Percentiles rank a stretch among this genome's conserved stretches.
Conservation (phyloP, 1,284 basidiomycete species). For the Ustilago nuda region DNA sequence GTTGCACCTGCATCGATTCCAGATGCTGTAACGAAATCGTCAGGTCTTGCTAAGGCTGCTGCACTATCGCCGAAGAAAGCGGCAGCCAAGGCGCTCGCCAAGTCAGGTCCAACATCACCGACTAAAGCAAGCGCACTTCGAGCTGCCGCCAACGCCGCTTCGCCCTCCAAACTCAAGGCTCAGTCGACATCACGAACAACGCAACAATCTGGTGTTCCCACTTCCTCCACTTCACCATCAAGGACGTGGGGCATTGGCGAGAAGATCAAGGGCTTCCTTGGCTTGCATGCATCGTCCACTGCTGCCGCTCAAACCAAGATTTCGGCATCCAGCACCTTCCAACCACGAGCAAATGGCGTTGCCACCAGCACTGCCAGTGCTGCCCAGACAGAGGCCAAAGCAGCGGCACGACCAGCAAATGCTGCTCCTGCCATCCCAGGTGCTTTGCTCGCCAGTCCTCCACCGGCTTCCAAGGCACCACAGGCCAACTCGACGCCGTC, state of each 20-base stretch:
- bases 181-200: slow-evolving; percentile 24
- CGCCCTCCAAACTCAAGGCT: slow-evolving; percentile 34
- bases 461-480: slow-evolving; percentile 23
- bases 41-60: slow-evolving; percentile 20
- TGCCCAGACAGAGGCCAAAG: slow-evolving; percentile 6
- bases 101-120: slow-evolving; percentile 41
- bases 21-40: slow-evolving; percentile 12
- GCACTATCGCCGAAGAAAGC: slow-evolving; percentile 49
- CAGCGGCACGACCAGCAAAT: slow-evolving; percentile 8
- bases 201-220: slow-evolving; percentile 21
- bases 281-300: slow-evolving; percentile 43
- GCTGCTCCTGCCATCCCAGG: slow-evolving; percentile 29
- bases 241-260: slow-evolving; percentile 52
- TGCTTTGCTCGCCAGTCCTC: slow-evolving; percentile 42
- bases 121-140: slow-evolving; percentile 44
- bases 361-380: slow-evolving; percentile 7
- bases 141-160: slow-evolving; percentile 37
- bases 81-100: slow-evolving; percentile 38
- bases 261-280: slow-evolving; percentile 59
- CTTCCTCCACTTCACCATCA: slow-evolving; percentile 39
- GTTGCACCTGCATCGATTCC: slow-evolving; percentile 7
- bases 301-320: slow-evolving; percentile 35
- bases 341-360: slow-evolving; percentile 29
- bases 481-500: slow-evolving; percentile 34
- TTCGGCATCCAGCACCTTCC: slow-evolving; percentile 39